Evolutionary conservation across 805 yeast genomes (phyloP).

Genomic region (Sugiyamaella qingdaonensis): DNA sequence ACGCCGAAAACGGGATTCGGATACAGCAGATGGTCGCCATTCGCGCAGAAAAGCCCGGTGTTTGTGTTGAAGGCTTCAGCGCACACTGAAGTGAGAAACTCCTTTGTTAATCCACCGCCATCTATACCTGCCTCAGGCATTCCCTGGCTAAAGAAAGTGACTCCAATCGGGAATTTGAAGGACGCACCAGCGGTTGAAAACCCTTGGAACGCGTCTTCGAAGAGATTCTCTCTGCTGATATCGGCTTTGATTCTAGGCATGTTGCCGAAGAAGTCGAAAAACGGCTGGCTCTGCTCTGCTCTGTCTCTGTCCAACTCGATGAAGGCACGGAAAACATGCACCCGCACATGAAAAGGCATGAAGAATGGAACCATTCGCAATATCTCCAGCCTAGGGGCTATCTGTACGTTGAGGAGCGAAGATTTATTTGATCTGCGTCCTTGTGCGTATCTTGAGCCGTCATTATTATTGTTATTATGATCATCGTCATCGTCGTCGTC

Average conservation of each 20-base stretch:
- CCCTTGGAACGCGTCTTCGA: conserved; percentile 65
- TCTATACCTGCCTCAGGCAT: conserved; percentile 90
- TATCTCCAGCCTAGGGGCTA: conserved; percentile 41
- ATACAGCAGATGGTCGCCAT: conserved; percentile 56
- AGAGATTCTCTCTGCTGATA: conserved; percentile 63
- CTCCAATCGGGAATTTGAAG: conserved; percentile 57
- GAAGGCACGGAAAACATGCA: conserved; percentile 61
- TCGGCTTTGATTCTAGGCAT: conserved; percentile 39
- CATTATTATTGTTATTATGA: conserved; percentile 7
- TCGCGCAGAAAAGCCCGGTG: conserved; percentile 40
- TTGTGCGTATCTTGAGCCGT: not conserved
- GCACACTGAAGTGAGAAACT: conserved; percentile 70
- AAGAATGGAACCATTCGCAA: conserved; percentile 71
- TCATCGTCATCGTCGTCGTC: conserved; percentile 25
- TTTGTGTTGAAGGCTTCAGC: conserved; percentile 57
- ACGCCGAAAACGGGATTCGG: conserved; percentile 61
- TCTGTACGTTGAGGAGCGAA: not conserved
- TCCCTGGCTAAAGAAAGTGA: conserved; percentile 65
- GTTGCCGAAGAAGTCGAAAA: conserved; percentile 14
- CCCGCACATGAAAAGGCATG: conserved; percentile 71
- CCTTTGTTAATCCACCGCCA: conserved; percentile 96
- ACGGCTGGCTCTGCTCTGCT: conserved; percentile 1
- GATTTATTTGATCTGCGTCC: not conserved
- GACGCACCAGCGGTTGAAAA: conserved; percentile 51
- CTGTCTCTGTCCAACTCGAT: conserved; percentile 46